Percentiles rank a stretch among this genome's conserved stretches.
Conservation (phyloP, 768 basidiomycete species). For the Tricholoma terreum region DNA sequence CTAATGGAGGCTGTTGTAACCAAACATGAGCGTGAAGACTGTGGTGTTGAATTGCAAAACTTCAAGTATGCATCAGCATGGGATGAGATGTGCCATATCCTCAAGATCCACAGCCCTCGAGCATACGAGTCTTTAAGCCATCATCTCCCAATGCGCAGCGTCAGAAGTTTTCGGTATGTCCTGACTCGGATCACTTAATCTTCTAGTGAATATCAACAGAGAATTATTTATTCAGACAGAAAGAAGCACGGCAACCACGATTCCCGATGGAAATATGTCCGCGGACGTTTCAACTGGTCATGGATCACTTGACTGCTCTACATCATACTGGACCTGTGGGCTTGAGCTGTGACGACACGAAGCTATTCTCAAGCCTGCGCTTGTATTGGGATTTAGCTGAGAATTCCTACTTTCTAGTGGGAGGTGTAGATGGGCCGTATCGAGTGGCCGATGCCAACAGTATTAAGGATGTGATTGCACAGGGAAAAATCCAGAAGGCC, state of each 20-base stretch:
- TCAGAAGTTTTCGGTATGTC: background rate
- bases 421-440: background rate
- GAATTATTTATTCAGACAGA: background rate
- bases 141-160: background rate
- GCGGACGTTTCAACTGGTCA: background rate
- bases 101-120: background rate
- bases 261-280: background rate
- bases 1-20: background rate
- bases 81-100: too few relatives aligned
- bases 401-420: background rate
- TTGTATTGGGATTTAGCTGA: background rate
- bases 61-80: background rate
- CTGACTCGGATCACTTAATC: background rate
- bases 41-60: background rate
- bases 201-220: background rate
- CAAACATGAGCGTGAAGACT: background rate
- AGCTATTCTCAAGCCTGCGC: background rate
- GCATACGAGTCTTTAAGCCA: background rate
- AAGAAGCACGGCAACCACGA: background rate
- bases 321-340: background rate
- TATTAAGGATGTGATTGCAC: constrained; percentile 12
- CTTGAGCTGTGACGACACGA: constrained; percentile 1
- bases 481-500: constrained; percentile 14
- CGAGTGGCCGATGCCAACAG: constrained; percentile 14
- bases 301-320: background rate